Conservation (phyloP, 257 asterid species). For the Gentiana straminea region DNA sequence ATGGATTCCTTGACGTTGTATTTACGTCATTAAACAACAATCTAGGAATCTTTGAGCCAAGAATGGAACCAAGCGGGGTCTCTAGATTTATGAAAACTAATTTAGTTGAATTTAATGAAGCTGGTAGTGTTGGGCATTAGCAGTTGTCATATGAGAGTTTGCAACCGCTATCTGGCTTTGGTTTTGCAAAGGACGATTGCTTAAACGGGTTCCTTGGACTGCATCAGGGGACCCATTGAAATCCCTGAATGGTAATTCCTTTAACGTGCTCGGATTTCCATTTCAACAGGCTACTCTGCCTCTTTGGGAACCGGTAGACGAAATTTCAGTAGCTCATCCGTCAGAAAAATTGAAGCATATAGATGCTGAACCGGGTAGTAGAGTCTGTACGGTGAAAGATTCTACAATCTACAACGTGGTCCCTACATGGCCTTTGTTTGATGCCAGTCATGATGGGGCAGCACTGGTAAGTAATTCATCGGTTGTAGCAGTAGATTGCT, state of each 20-base stretch:
- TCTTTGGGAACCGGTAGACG: conserved; percentile 32
- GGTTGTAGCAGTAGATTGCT: conserved; percentile 22
- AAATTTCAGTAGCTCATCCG: conserved; percentile 27
- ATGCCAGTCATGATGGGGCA: conserved; percentile 11
- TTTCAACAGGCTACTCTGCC: conserved; percentile 29
- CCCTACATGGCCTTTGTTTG: conserved; percentile 16
- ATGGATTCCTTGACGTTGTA: conserved; percentile 36
- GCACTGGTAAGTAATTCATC: conserved; percentile 10
- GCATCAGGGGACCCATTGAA: conserved; percentile 29
- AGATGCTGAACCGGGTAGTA: conserved; percentile 26
- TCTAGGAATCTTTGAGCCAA: conserved; percentile 29
- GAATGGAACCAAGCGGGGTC: conserved; percentile 17
- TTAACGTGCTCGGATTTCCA: conserved; percentile 27
- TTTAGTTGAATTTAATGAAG: conserved; percentile 18
- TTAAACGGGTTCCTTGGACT: conserved; percentile 29
- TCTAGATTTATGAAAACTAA: conserved; percentile 14
- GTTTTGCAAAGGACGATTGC: conserved; percentile 27
- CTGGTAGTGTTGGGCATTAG: conserved; percentile 6
- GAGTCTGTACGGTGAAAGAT: conserved; percentile 25
- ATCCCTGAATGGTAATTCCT: conserved; percentile 32
- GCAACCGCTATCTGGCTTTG: conserved; percentile 24
- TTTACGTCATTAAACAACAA: conserved; percentile 29
- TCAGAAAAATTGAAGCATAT: conserved; percentile 27
- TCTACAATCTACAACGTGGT: conserved; percentile 20
- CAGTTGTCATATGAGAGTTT: conserved; percentile 4